Base-by-base conservation (phyloP, 805 yeast species). In the Yarrowia porcina region DNA sequence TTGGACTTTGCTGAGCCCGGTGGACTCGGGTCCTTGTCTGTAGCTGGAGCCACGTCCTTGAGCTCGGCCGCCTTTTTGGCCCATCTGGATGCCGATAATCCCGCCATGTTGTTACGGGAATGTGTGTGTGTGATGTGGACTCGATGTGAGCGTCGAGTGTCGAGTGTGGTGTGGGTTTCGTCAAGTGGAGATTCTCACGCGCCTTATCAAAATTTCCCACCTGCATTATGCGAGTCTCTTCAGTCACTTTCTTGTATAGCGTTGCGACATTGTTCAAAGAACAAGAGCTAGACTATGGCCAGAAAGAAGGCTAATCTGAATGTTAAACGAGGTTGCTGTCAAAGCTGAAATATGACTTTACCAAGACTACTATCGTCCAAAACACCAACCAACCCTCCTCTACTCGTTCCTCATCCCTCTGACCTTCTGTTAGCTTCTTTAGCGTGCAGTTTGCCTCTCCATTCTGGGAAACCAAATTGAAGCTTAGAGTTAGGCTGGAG, bases 91-190 rank as follows among this genome's bases (percentile, higher is more conserved):
- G 59, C 59, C 20, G 59, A 35, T 35, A 52, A 36, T 52, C 59
- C 59, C 23, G 59, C 59, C 59, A 52, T 52, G n/a, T 25, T 52
- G 44, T n/a, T n/a, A n/a, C n/a, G n/a, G n/a, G n/a, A n/a, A n/a
- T n/a, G n/a, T n/a, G n/a, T 33, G 38, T 28, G 33, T 18, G 36
- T 12, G 17, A 13, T 39, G 4, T 20, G 6, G 17, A 8, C 15
- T 18, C n/a, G 18, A n/a, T n/a, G n/a, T n/a, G n/a, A n/a, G n/a
- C n/a, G 15, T 23, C 9, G 18, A 15, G 45, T 33, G 39, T 49
- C 28, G 20, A 30, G 27, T 21, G 38, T 17, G 3, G 52, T 15
- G 39, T 23, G 36, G 39, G 18, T 20, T 21, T 49, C 3, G 28
- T 30, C 27, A 49, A 49, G 30, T 21, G 56, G 15, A 32, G 38